Conservation (phyloP, 176 grass and related monocot species). For the Lolium rigidum region DNA sequence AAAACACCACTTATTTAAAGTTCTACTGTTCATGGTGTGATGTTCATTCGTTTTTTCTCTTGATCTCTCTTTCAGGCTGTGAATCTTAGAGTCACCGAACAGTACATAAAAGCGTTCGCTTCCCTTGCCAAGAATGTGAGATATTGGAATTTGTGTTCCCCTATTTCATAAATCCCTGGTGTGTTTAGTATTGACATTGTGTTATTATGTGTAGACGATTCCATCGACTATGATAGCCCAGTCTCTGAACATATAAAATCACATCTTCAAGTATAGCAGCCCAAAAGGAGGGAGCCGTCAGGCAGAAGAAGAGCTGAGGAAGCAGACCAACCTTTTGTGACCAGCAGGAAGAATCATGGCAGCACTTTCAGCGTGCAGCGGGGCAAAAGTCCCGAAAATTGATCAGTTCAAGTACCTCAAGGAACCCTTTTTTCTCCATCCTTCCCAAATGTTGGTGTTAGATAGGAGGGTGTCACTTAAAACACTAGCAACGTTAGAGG, state of each 20-base stretch:
- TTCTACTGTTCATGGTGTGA: not conserved
- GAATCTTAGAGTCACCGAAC: conserved; percentile 80
- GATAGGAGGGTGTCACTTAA: conserved; percentile 24
- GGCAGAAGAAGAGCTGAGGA: conserved; percentile 32
- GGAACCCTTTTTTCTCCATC: conserved; percentile 19
- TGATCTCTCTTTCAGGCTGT: conserved; percentile 55
- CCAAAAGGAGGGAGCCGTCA: not conserved
- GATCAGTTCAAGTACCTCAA: conserved; percentile 28
- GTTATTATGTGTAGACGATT: conserved; percentile 51
- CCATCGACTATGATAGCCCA: conserved; percentile 73
- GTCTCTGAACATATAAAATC: conserved; percentile 65
- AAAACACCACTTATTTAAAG: not conserved
- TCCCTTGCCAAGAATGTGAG: conserved; percentile 74
- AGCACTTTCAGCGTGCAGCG: conserved; percentile 40
- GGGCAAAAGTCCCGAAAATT: not conserved
- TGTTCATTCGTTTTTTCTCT: not conserved
- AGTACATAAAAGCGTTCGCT: conserved; percentile 77
- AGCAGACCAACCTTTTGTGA: conserved; percentile 23
- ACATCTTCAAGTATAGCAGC: conserved; percentile 36
- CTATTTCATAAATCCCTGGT: not conserved
- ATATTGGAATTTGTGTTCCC: not conserved
- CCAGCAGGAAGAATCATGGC: conserved; percentile 17
- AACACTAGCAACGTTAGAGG: conserved; percentile 15
- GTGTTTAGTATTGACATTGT: conserved; percentile 20
- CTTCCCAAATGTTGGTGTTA: conserved; percentile 1